These are phyloP conservation scores for Leptosphaerulina australis DNA, from an alignment of 2,329 filamentous ascomycete genomes.

Conservation along the genomic window DNA sequence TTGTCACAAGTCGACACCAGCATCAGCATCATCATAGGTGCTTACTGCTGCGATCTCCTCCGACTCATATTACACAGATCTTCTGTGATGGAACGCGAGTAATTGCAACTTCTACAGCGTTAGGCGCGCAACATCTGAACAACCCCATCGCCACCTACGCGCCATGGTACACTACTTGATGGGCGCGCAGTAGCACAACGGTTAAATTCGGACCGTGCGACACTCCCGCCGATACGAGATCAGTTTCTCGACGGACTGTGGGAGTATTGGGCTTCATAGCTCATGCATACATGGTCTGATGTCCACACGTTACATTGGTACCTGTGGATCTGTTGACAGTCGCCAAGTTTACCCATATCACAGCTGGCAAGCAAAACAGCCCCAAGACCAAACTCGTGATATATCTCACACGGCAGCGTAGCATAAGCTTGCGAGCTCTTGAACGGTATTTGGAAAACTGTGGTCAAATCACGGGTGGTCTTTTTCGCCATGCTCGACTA, in stretches of 20 bases:
- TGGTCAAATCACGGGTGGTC: neutral
- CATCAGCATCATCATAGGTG: constrained; percentile 5
- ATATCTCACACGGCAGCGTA: neutral
- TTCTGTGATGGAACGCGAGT: neutral
- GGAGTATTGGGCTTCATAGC: neutral
- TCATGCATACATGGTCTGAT: constrained; percentile 12
- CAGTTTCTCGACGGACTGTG: neutral
- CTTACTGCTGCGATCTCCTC: neutral
- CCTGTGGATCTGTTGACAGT: constrained; percentile 4
- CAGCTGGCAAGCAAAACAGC: neutral
- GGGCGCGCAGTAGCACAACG: constrained; percentile 26
- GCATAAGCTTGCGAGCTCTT: neutral
- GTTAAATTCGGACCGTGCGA: constrained; percentile 16
- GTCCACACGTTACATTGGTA: constrained; percentile 1
- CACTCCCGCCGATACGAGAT: constrained; percentile 4
- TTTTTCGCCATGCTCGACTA: constrained; percentile 10
- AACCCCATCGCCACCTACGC: constrained; percentile 1
- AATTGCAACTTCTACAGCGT: neutral
- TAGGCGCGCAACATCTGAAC: constrained; percentile 1
- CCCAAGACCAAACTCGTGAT: neutral
- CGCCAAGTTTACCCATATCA: neutral
- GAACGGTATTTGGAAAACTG: neutral
- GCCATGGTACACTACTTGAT: constrained; percentile 25
- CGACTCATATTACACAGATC: neutral
- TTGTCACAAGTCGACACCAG: constrained; percentile 14